Evolutionary conservation across 108 stramenopile genomes (phyloP), one percentile per base, ranked within the genome.

Genomic region (Discostella pseudostelligera): DNA sequence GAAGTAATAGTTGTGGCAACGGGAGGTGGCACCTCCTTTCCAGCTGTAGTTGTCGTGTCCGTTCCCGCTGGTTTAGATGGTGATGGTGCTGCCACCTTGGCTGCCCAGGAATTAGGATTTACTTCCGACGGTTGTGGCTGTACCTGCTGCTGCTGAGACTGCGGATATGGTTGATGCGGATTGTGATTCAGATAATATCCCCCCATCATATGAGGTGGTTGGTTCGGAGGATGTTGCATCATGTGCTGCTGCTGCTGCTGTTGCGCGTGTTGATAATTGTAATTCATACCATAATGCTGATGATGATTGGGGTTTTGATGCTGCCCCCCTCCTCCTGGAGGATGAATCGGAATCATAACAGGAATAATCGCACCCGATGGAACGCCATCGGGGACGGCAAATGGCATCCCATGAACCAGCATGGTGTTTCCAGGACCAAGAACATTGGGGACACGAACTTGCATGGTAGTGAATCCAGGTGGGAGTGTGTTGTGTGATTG

Each of bases 291-390:
- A 13, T 26, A 46, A 32, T 60, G 59, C 14, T 43, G 59, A 19
- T 35, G 58, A 60, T 42, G 48, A 49, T 39, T 57, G 45, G 69
- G 69, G 58, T 59, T 40, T 12, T 40, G 39, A 26, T 59, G 37
- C n/a, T n/a, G n/a, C n/a, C n/a, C n/a, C 45, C 39, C 56, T 54
- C 29, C 32, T 28, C n/a, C 32, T 2, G 42, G 28, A 12, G 58
- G 28, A 26, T 56, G 74, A 26, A 59, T 32, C n/a, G 88, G 88
- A 35, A 90, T 69, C 48, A 81, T 83, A 6, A 90, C 88, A 3
- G 88, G 88, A 55, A 90, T 76, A 10, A 87, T 63, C 39, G 83
- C 76, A 8, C 88, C 88, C 0, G 86, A 81, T 13, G 78, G 81
- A 32, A 87, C 62, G 35, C 83, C 82, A 8, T 74, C 75, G 2